phyloP scores from a whole-genome alignment of 2,329 filamentous ascomycete genomes.

The Hypoxylon sp. region DNA sequence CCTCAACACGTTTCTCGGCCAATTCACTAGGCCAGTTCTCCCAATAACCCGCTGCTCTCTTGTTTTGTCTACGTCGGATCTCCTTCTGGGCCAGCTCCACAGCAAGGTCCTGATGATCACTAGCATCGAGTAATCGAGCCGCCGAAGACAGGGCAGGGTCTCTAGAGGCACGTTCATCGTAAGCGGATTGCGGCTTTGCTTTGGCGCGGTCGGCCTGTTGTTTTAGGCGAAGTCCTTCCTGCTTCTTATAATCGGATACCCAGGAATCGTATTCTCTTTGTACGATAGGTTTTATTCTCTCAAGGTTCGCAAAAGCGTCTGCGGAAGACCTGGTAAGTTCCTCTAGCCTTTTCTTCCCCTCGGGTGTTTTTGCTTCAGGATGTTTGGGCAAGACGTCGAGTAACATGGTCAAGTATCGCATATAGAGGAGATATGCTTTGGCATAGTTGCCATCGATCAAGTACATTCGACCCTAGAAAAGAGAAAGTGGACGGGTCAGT shows the following conservation, averaged over 20 bases:
- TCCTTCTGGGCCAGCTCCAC: conserved; percentile 79
- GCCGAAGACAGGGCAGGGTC: conserved; percentile 67
- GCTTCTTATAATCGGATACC: conserved; percentile 58
- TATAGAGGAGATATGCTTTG: conserved; percentile 90
- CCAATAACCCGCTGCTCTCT: conserved; percentile 57
- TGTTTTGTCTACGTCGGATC: conserved; percentile 67
- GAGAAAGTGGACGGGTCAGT: conserved; percentile 22
- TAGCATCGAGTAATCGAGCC: conserved; percentile 71
- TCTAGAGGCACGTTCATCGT: conserved; percentile 59
- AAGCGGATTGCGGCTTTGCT: conserved; percentile 44
- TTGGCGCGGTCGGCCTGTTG: conserved; percentile 23
- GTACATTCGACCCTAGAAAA: conserved; percentile 78
- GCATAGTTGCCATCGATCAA: conserved; percentile 85
- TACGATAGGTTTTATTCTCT: conserved; percentile 81
- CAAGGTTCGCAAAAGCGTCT: conserved; percentile 73
- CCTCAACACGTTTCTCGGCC: conserved; percentile 42
- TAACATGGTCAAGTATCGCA: conserved; percentile 87
- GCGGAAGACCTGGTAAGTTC: conserved; percentile 59
- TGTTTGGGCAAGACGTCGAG: conserved; percentile 78
- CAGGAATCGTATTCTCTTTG: conserved; percentile 75
- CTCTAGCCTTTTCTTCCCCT: conserved; percentile 70
- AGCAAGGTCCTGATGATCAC: conserved; percentile 77
- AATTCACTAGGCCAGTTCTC: conserved; percentile 52
- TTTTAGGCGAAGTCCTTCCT: conserved; percentile 36
- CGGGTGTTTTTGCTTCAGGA: conserved; percentile 74